Evolutionary conservation across 1,284 basidiomycete genomes (phyloP), one percentile per base, ranked within the genome.

Genomic region (Inonotus hispidus): DNA sequence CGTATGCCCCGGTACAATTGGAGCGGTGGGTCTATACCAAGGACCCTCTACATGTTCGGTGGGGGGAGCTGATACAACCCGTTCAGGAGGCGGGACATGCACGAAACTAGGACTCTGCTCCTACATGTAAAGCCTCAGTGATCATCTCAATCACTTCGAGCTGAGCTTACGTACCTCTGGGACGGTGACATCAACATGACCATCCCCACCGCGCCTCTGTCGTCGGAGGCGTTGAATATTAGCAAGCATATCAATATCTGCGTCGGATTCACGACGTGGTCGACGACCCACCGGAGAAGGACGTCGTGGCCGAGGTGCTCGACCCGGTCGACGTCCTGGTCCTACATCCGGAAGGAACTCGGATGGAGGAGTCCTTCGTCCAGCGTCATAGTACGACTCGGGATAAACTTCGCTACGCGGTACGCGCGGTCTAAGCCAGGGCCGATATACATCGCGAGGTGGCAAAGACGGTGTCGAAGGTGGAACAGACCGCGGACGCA

Each of bases 201-300:
- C 63, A 47, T 61, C 63, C 13, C 45, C 53, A 14, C 38, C 49
- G 23, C 32, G 21, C 32, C 45, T 59, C 10, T 43, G 27, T 35
- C 25, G 50, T 8, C 58, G 58, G 13, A 49, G 53, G 10, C 59
- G 21, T 25, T 35, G 49, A 7, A 61, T 41, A 41, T 41, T 39
- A 39, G 49, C 50, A 10, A 59, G 46, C 50, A 62, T 55, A 55
- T 64, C 57, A 62, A 59, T 62, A 39, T 59, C 47, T 49, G n/a
- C 47, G n/a, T 57, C 25, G 43, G 60, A 25, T n/a, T 25, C 29
- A 35, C 23, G 46, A 53, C 8, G 60, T 8, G 29, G 32, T 7
- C 27, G 50, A 35, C 27, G 10, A 52, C 52, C n/a, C 25, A 29
- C 43, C n/a, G 23, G 53, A 46, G 19, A n/a, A 25, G 25, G 56